Evolutionary conservation across 345 rosid genomes (phyloP).

Genomic region (Citrus inodora): DNA sequence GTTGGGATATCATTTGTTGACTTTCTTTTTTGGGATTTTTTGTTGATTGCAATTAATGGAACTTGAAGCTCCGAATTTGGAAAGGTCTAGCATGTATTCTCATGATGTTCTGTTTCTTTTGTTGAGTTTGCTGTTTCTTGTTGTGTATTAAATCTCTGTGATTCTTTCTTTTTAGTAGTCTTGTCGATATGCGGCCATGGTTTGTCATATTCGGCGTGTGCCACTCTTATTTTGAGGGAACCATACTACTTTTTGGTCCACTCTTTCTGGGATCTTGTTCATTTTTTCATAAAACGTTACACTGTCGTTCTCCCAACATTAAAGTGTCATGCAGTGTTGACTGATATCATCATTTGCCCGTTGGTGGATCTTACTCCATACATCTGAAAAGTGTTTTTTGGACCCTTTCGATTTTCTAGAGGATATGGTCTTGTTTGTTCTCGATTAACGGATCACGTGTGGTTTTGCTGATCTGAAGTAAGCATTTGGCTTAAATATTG

Average conservation of each 20-base stretch:
- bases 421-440: not conserved
- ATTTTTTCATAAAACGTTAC: constrained; percentile 2
- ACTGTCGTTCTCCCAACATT: not conserved
- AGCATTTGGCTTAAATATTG: not conserved
- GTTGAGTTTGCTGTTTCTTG: not conserved
- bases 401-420: not conserved
- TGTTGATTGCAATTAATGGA: not conserved
- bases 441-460: not conserved
- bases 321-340: not conserved
- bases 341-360: not conserved
- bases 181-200: not conserved
- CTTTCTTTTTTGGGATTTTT: not conserved
- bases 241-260: not conserved
- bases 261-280: constrained; percentile 8
- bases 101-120: constrained; percentile 6
- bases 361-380: not conserved
- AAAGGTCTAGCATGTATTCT: not conserved
- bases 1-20: not conserved
- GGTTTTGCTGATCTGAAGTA: not conserved
- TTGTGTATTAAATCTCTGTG: constrained; percentile 2
- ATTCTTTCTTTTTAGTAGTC: not conserved
- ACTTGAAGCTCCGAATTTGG: not conserved
- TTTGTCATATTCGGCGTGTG: constrained; percentile 1
- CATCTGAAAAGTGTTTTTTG: not conserved
- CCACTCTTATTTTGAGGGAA: not conserved